Evolutionary conservation across 2,329 filamentous ascomycete genomes (phyloP).

Genomic region (Hymenoscyphus scutula): DNA sequence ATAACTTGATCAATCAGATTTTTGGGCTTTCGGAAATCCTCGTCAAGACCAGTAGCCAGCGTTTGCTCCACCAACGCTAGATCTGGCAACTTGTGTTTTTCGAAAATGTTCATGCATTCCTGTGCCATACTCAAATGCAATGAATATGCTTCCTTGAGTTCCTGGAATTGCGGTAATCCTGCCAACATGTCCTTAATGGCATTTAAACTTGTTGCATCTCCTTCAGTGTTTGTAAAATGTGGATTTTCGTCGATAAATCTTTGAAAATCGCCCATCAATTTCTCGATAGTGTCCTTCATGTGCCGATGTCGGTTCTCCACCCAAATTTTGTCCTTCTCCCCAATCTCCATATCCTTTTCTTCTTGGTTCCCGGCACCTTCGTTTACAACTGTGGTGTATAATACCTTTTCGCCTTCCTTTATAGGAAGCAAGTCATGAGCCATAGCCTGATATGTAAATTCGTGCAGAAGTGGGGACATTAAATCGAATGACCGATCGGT

Average conservation of each 20-base stretch:
- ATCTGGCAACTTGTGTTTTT: slow-evolving; percentile 79
- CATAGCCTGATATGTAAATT: slow-evolving; percentile 99
- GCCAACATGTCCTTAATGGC: slow-evolving; percentile 97
- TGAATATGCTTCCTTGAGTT: slow-evolving; percentile 93
- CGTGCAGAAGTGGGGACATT: slow-evolving; percentile 82
- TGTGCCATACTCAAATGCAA: slow-evolving; percentile 95
- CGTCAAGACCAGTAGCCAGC: slow-evolving; percentile 86
- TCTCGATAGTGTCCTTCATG: slow-evolving; percentile 97
- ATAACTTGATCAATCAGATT: slow-evolving; percentile 83
- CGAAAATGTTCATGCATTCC: slow-evolving; percentile 93
- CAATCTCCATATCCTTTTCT: slow-evolving; percentile 87
- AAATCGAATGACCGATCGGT: slow-evolving; percentile 93
- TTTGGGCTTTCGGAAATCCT: slow-evolving; percentile 88
- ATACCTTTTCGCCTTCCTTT: slow-evolving; percentile 83
- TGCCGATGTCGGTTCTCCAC: slow-evolving; percentile 90
- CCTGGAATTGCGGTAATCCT: slow-evolving; percentile 88
- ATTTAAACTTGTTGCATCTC: slow-evolving; percentile 73
- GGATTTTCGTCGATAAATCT: slow-evolving; percentile 89
- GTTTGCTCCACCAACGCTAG: slow-evolving; percentile 87
- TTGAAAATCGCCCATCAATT: slow-evolving; percentile 87
- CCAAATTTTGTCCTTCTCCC: slow-evolving; percentile 92
- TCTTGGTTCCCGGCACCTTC: slow-evolving; percentile 68
- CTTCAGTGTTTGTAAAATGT: slow-evolving; percentile 77
- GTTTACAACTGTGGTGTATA: slow-evolving; percentile 77
- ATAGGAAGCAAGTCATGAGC: slow-evolving; percentile 89